These are phyloP conservation scores for Leccinum uliginosum DNA, from an alignment of 768 basidiomycete genomes.

Conservation along the genomic window DNA sequence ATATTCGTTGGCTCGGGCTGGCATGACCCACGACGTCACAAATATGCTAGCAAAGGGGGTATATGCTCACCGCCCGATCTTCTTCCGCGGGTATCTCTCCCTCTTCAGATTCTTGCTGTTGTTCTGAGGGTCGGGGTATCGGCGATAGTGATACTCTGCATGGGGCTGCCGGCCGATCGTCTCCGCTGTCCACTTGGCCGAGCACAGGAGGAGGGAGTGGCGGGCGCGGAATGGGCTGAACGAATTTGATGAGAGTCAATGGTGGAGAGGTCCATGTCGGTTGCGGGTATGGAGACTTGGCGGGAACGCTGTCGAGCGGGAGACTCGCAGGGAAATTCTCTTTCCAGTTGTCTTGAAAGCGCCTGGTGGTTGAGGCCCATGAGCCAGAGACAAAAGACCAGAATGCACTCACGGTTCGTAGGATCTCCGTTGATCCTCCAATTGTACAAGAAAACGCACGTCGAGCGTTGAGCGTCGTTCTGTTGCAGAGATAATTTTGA, in stretches of 20 bases:
- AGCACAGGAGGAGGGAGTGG: background rate
- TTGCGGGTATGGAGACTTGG: constrained; percentile 24
- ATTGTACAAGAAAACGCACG: constrained; percentile 27
- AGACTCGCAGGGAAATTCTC: constrained; percentile 17
- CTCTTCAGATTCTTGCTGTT: background rate
- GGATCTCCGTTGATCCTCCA: constrained; percentile 30
- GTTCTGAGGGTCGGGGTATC: background rate
- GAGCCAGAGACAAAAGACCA: background rate
- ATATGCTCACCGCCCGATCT: constrained; percentile 3
- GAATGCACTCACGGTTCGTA: constrained; percentile 22
- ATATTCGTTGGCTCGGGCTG: constrained; percentile 10
- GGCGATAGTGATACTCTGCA: background rate
- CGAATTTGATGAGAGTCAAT: constrained; percentile 16
- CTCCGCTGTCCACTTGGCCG: background rate
- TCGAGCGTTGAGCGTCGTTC: constrained; percentile 13
- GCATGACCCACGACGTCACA: background rate
- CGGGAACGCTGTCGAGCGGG: constrained; percentile 10
- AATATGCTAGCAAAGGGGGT: background rate
- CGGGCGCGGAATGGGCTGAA: constrained; percentile 22
- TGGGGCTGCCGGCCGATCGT: background rate
- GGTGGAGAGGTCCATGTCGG: constrained; percentile 23
- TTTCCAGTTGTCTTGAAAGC: constrained; percentile 24
- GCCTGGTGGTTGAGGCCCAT: background rate
- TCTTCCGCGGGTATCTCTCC: background rate
- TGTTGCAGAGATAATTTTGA: background rate